Evolutionary conservation across 192 early-diverging fungal species (phyloP).

Genomic region (Funneliformis mosseae): DNA sequence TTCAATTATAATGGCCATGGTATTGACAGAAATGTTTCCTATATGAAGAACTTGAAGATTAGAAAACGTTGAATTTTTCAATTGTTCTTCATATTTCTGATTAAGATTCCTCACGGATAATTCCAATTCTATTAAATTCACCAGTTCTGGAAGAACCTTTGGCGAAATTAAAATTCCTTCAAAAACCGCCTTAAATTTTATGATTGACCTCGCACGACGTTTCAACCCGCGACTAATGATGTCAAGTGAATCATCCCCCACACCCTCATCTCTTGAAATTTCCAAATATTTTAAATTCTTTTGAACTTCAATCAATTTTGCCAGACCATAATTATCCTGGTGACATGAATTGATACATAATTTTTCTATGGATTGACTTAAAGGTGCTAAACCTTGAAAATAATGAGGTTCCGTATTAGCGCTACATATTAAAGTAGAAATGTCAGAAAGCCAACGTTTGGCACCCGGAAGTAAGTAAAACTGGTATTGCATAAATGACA

Average conservation of each 20-base stretch:
- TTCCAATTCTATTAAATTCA: background rate
- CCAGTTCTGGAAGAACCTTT: background rate
- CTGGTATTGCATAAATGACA: background rate
- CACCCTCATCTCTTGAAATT: background rate
- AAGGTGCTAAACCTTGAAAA: too few relatives aligned
- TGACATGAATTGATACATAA: background rate
- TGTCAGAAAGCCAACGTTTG: too few relatives aligned
- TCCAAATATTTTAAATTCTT: background rate
- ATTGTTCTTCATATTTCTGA: background rate
- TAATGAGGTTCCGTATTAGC: too few relatives aligned
- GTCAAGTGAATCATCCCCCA: too few relatives aligned
- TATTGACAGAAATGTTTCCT: too few relatives aligned
- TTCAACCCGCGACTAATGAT: background rate
- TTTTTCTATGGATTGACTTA: background rate
- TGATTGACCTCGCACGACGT: background rate
- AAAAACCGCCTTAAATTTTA: background rate
- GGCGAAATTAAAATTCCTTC: background rate
- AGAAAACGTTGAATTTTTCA: background rate
- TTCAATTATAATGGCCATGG: too few relatives aligned
- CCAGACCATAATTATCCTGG: background rate
- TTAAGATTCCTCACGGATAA: background rate
- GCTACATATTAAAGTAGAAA: too few relatives aligned
- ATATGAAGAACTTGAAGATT: too few relatives aligned
- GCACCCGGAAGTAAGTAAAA: too few relatives aligned
- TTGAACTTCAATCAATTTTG: background rate